phyloP scores from a whole-genome alignment of 345 rosid species.

The Eutrema yunnanense region DNA sequence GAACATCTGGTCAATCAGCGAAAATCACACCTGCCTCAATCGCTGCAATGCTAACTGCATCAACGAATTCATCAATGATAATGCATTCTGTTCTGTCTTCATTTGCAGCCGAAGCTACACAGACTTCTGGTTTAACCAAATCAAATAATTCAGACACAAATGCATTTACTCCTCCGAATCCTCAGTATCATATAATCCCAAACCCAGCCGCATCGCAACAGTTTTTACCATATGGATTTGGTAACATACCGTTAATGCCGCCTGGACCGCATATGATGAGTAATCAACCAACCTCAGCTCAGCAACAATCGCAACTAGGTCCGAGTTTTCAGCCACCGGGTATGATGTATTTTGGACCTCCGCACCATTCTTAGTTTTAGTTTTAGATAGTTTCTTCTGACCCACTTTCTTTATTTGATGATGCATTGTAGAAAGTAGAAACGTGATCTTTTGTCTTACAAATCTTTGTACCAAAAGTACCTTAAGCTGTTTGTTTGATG shows the following conservation, averaged over 20 bases:
- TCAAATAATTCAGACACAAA: slow-evolving; percentile 41
- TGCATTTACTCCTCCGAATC: slow-evolving; percentile 30
- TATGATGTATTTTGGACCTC: slow-evolving; percentile 51
- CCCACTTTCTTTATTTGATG: background rate
- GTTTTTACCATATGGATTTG: slow-evolving; percentile 52
- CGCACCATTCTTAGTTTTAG: slow-evolving; percentile 40
- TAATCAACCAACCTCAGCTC: slow-evolving; percentile 35
- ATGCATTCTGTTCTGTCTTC: slow-evolving; percentile 87
- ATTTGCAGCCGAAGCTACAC: slow-evolving; percentile 86
- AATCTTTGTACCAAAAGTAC: background rate
- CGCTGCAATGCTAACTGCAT: slow-evolving; percentile 87
- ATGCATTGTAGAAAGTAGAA: slow-evolving; percentile 2
- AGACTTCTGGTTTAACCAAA: slow-evolving; percentile 44
- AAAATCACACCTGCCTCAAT: slow-evolving; percentile 65
- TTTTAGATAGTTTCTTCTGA: background rate
- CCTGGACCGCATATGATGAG: slow-evolving; percentile 44
- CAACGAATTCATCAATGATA: slow-evolving; percentile 71
- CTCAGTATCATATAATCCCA: slow-evolving; percentile 53
- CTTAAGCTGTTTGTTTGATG: background rate
- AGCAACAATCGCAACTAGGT: slow-evolving; percentile 39
- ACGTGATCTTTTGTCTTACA: background rate
- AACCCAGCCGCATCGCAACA: slow-evolving; percentile 43
- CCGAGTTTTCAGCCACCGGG: slow-evolving; percentile 62
- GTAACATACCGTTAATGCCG: slow-evolving; percentile 48
- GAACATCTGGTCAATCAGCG: slow-evolving; percentile 41